A percentile compares a stretch with the other conserved stretches of the same genome.
Evolutionary conservation across 192 early-diverging fungal species (phyloP).

Genomic region (Coemansia sp.): DNA sequence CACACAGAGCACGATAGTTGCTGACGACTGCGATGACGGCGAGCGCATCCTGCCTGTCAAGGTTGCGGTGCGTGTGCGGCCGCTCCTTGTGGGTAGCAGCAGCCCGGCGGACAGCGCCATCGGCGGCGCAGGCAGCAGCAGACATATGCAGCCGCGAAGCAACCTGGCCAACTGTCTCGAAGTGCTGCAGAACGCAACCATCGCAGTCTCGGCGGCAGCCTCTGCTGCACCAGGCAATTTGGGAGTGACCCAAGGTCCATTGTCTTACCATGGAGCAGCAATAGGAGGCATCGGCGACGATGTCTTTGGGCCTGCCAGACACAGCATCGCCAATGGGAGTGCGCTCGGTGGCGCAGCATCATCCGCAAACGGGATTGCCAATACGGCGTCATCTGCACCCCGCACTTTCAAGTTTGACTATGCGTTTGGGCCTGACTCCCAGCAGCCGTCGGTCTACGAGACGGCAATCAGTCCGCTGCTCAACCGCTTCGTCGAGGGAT

Average conservation of each 20-base stretch:
- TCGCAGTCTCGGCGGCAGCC: slow-evolving; percentile 17
- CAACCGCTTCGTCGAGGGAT: slow-evolving; percentile 71
- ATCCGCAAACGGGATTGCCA: slow-evolving; percentile 4
- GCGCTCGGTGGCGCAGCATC: slow-evolving; percentile 6
- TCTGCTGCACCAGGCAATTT: slow-evolving; percentile 1
- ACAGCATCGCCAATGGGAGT: slow-evolving; percentile 7
- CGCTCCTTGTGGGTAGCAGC: slow-evolving; percentile 22
- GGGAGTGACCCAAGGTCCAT: not conserved
- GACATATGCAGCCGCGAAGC: slow-evolving; percentile 16
- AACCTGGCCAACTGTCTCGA: slow-evolving; percentile 26
- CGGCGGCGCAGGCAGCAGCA: slow-evolving; percentile 6
- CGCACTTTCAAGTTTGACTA: slow-evolving; percentile 64
- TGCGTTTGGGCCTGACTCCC: slow-evolving; percentile 60
- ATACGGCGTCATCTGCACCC: slow-evolving; percentile 9
- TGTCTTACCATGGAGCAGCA: slow-evolving; percentile 10
- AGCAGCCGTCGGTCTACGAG: slow-evolving; percentile 65
- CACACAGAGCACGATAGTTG: not conserved
- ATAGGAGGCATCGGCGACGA: slow-evolving; percentile 15
- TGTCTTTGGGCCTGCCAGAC: slow-evolving; percentile 1
- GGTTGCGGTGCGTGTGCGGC: slow-evolving; percentile 55
- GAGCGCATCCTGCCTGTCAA: slow-evolving; percentile 47
- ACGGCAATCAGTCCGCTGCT: slow-evolving; percentile 55
- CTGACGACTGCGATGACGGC: slow-evolving; percentile 24
- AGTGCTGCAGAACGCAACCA: slow-evolving; percentile 18
- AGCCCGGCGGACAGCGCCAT: slow-evolving; percentile 9